Evolutionary conservation across 495 filamentous ascomycete species (phyloP), one percentile per base, ranked within the genome.

Genomic region (Hypoxylon cercidicola): DNA sequence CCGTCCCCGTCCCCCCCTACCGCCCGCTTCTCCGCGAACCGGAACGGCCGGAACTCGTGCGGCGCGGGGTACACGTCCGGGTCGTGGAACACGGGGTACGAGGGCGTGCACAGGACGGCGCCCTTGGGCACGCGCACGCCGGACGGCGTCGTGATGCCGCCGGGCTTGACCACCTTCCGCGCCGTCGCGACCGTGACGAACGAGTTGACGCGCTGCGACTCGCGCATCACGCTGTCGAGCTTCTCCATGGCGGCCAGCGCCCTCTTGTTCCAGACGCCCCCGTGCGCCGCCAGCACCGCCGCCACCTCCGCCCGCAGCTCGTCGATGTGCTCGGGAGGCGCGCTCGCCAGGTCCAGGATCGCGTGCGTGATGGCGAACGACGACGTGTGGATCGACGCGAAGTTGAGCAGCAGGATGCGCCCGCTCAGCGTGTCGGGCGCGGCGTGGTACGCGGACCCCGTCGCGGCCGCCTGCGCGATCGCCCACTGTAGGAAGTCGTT

Each of bases 221-320:
- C 76, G 19, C 78, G 71, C 57, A 79, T 39, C 15, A 56, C 46
- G 61, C 70, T 76, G 68, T 84, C 81, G 8, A 79, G 65, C 47
- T 72, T 77, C 11, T 73, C 59, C 71, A 84, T 77, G 37, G 68
- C 53, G 9, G 73, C 66, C 4, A 84, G 70, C 19, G 74, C 75
- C 4, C 70, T 71, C 71, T 82, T 83, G 47, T 78, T 76, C 79
- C 79, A 79, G 10, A 54, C 55, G 46, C 68, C 71, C 45, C 66
- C 39, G 54, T 75, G 57, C 15, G 62, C 69, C 0, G 69, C 61
- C 0, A 78, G 66, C 8, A 74, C 70, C 4, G 54, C n/a, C 9
- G 48, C 43, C 30, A 88, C 76, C 64, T 90, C 88, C 28, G 82
- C 77, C 3, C 85, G 77, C 0, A 90, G 72, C 12, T 73, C 73